Evolutionary conservation across 345 rosid genomes (phyloP).

Genomic region (Barbarea vulgaris): DNA sequence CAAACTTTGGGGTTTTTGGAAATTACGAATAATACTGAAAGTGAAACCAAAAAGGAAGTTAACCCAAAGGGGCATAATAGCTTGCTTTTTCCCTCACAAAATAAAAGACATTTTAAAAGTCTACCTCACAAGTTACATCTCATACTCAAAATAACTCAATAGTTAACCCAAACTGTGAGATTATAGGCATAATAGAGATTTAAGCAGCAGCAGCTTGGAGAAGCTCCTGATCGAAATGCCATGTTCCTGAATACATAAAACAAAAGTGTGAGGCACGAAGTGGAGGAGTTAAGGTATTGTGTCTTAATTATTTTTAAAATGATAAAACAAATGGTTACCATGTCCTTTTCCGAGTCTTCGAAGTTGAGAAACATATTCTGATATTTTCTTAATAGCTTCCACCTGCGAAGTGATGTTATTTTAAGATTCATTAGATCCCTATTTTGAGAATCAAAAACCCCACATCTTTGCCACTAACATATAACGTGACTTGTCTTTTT

Average conservation of each 20-base stretch:
- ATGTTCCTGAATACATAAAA: constrained; percentile 59
- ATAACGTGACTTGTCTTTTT: constrained; percentile 26
- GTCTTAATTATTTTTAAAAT: not conserved
- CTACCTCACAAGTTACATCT: constrained; percentile 22
- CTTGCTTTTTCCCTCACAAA: constrained; percentile 11
- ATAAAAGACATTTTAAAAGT: not conserved
- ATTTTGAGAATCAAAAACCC: constrained; percentile 7
- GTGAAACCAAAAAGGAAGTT: not conserved
- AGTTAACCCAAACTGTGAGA: constrained; percentile 5
- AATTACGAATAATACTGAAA: not conserved
- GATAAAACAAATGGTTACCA: constrained; percentile 46
- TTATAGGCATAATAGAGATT: constrained; percentile 9
- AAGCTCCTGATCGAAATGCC: constrained; percentile 95
- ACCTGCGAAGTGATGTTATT: constrained; percentile 48
- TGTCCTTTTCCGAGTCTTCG: constrained; percentile 83
- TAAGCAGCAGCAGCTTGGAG: constrained; percentile 43
- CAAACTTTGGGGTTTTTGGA: not conserved
- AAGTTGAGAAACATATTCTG: constrained; percentile 71
- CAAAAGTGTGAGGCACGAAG: constrained; percentile 18
- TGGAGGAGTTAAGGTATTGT: not conserved
- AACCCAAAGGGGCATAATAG: not conserved
- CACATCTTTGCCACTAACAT: constrained; percentile 33
- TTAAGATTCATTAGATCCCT: constrained; percentile 24
- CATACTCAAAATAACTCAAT: constrained; percentile 18
- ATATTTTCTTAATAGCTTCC: constrained; percentile 67